Conservation (phyloP, 2,329 filamentous ascomycete genomes). For the Fusarium robinianum region DNA sequence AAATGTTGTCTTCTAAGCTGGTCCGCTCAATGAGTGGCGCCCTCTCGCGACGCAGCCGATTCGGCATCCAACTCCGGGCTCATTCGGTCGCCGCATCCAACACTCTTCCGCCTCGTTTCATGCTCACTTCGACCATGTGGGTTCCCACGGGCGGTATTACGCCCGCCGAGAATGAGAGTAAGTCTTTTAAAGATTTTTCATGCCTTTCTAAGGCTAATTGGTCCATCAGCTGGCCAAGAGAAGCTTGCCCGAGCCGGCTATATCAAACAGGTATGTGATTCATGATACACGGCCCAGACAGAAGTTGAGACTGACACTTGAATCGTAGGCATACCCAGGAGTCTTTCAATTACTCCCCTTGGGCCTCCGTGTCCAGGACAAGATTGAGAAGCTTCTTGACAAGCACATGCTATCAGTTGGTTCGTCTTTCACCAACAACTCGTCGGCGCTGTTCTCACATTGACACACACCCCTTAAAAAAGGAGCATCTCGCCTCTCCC, state of each 20-base stretch:
- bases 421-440: slow-evolving; percentile 39
- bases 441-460: background rate
- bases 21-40: slow-evolving; percentile 16
- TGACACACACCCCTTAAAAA: slow-evolving; percentile 23
- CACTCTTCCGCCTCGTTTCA: slow-evolving; percentile 36
- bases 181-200: slow-evolving; percentile 7
- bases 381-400: slow-evolving; percentile 83
- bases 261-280: slow-evolving; percentile 69
- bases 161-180: slow-evolving; percentile 59
- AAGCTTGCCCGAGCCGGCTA: slow-evolving; percentile 74
- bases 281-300: background rate
- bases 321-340: slow-evolving; percentile 73
- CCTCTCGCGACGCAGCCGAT: slow-evolving; percentile 9
- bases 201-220: slow-evolving; percentile 23
- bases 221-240: slow-evolving; percentile 61
- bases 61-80: slow-evolving; percentile 23
- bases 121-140: slow-evolving; percentile 78
- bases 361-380: slow-evolving; percentile 84
- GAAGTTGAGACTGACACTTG: slow-evolving; percentile 6
- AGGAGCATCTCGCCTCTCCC: slow-evolving; percentile 78
- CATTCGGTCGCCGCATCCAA: slow-evolving; percentile 43
- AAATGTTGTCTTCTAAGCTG: slow-evolving; percentile 17
- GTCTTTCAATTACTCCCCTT: slow-evolving; percentile 92
- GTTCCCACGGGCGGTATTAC: slow-evolving; percentile 73
- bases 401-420: slow-evolving; percentile 82